A percentile compares a stretch with the other conserved stretches of the same genome.
Evolutionary conservation across 805 yeast species (phyloP).

Genomic region (Saturnispora kantuleensis): DNA sequence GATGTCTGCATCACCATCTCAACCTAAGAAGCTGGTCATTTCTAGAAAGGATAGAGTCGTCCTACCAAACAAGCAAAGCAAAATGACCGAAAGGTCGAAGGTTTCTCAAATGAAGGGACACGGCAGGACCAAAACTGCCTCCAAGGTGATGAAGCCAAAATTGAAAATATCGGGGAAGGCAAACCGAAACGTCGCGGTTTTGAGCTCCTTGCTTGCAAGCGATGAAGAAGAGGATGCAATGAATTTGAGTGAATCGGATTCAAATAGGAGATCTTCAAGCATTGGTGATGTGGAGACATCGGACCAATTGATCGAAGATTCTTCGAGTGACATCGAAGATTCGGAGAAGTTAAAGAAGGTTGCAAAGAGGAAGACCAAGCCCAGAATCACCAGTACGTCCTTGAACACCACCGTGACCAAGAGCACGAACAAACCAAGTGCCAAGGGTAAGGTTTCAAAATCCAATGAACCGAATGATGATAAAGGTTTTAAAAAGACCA

Average conservation of each 20-base stretch:
- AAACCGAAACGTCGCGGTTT: background rate
- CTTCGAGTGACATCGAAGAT: too few species aligned
- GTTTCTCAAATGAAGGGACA: too few species aligned
- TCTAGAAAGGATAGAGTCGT: background rate
- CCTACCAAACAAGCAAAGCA: background rate
- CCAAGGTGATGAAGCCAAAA: background rate
- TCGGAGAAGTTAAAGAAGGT: too few species aligned
- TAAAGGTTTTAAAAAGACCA: background rate
- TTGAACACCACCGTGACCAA: too few species aligned
- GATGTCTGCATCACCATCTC: background rate
- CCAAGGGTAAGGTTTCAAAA: too few species aligned
- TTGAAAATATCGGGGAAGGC: background rate
- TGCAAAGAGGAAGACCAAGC: too few species aligned
- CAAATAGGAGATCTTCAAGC: too few species aligned
- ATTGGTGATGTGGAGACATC: background rate
- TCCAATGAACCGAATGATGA: background rate
- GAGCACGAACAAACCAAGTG: too few species aligned
- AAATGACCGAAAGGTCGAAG: too few species aligned
- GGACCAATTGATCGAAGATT: background rate
- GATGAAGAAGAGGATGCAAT: background rate
- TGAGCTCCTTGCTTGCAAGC: conserved; percentile 1
- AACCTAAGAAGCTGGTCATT: background rate
- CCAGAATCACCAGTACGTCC: too few species aligned
- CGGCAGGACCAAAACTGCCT: too few species aligned
- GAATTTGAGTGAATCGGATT: background rate